A percentile compares a stretch with the other conserved stretches of the same genome.
Evolutionary conservation across 2,329 filamentous ascomycete genomes (phyloP).

Genomic region (Colletotrichum sp.): DNA sequence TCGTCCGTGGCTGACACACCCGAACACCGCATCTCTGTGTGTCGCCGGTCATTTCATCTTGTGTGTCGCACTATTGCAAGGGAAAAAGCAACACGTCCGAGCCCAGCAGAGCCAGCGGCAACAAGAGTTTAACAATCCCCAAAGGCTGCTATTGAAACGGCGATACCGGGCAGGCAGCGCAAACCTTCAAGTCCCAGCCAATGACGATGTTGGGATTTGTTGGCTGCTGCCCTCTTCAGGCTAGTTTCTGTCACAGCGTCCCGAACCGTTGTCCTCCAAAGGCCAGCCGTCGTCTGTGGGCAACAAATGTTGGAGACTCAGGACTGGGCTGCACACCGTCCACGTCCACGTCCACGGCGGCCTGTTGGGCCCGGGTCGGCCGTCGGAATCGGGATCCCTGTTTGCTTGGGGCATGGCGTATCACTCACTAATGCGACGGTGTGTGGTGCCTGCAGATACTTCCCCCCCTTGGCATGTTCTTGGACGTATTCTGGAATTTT

Average conservation of each 20-base stretch:
- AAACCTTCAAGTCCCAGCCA: conserved; percentile 4
- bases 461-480: conserved; percentile 8
- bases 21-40: background rate
- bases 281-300: conserved; percentile 9
- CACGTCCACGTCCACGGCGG: background rate
- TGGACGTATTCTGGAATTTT: conserved; percentile 8
- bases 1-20: background rate
- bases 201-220: background rate
- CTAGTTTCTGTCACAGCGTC: conserved; percentile 12
- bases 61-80: background rate
- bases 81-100: background rate
- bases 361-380: conserved; percentile 16
- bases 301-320: background rate
- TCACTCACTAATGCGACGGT: conserved; percentile 8
- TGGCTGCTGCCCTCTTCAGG: conserved; percentile 1
- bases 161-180: background rate
- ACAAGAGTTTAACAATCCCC: background rate
- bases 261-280: conserved; percentile 16
- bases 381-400: conserved; percentile 11
- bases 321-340: background rate
- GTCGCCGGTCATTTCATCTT: background rate
- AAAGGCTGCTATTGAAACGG: conserved; percentile 9
- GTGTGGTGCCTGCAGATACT: conserved; percentile 4
- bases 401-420: background rate
- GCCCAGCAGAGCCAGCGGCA: background rate